Conservation (phyloP, 345 rosid genomes). For the Euclidium syriacum region DNA sequence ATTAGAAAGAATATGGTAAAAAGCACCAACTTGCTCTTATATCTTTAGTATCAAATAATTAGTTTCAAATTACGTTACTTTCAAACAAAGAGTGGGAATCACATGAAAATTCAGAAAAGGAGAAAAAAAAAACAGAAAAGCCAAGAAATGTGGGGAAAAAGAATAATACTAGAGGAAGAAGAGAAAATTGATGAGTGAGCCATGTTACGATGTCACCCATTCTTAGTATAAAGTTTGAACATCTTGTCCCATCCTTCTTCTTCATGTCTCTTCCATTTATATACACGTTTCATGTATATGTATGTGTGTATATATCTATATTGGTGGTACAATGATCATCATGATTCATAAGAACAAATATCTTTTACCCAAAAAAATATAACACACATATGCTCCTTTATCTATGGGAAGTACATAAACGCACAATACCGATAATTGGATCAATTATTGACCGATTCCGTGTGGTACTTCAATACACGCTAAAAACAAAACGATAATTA, state of each 20-base stretch:
- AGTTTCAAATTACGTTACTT: neutral
- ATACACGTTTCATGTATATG: slow-evolving; percentile 15
- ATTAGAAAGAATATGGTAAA: slow-evolving; percentile 2
- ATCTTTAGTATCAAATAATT: slow-evolving; percentile 7
- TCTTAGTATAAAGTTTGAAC: slow-evolving; percentile 38
- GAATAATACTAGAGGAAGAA: slow-evolving; percentile 2
- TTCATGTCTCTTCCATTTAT: slow-evolving; percentile 22
- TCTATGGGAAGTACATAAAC: neutral
- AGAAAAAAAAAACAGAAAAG: neutral
- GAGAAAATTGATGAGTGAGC: slow-evolving; percentile 30
- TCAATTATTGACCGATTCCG: neutral
- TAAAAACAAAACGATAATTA: neutral
- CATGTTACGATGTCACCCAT: slow-evolving; percentile 47
- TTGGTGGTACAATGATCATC: slow-evolving; percentile 13
- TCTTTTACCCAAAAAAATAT: neutral
- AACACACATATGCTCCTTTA: neutral
- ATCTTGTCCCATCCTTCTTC: slow-evolving; percentile 31
- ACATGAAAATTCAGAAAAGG: slow-evolving; percentile 16
- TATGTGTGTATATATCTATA: neutral
- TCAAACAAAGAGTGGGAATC: slow-evolving; percentile 20
- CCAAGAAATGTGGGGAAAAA: slow-evolving; percentile 11
- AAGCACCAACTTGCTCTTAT: neutral
- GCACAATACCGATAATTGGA: neutral
- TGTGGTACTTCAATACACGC: neutral
- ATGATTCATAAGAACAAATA: neutral